These are phyloP conservation scores for Balansia obtecta DNA, from an alignment of 2,329 filamentous ascomycete species.

Conservation along the genomic window DNA sequence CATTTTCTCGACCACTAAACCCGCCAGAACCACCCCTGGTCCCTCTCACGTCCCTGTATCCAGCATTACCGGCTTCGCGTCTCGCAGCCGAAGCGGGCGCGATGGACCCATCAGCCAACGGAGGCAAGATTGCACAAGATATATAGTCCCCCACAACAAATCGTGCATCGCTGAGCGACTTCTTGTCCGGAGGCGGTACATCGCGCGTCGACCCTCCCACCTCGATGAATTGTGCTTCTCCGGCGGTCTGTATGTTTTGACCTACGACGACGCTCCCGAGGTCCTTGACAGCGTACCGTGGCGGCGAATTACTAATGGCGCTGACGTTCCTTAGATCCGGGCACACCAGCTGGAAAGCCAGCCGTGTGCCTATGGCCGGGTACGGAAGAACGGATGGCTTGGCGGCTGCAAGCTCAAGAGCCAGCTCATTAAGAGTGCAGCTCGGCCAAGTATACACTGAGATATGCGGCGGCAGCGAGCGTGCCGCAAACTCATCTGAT, in stretches of 20 bases:
- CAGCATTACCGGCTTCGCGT: constrained; percentile 12
- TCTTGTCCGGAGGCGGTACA: constrained; percentile 56
- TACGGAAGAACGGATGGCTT: constrained; percentile 55
- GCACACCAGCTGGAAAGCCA: constrained; percentile 81
- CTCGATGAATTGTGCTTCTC: constrained; percentile 26
- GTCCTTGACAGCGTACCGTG: constrained; percentile 63
- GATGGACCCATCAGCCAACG: constrained; percentile 60
- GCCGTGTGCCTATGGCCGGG: constrained; percentile 66
- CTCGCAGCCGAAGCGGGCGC: constrained; percentile 40
- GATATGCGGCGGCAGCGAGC: constrained; percentile 51
- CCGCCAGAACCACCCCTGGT: constrained; percentile 15
- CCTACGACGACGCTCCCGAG: constrained; percentile 73
- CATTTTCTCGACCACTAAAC: constrained; percentile 15
- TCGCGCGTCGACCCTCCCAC: constrained; percentile 18
- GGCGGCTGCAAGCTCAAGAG: constrained; percentile 58
- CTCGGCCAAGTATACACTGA: constrained; percentile 78
- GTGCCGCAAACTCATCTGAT: constrained; percentile 55
- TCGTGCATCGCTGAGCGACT: constrained; percentile 61
- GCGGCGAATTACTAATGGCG: constrained; percentile 18
- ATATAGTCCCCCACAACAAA: constrained; percentile 88
- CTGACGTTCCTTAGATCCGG: constrained; percentile 48
- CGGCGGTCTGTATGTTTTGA: constrained; percentile 35
- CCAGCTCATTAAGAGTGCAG: constrained; percentile 71
- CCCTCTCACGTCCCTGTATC: constrained; percentile 10
- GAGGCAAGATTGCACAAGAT: constrained; percentile 68